phyloP scores from a whole-genome alignment of 331 rosid species.

The Arachis monticola region DNA sequence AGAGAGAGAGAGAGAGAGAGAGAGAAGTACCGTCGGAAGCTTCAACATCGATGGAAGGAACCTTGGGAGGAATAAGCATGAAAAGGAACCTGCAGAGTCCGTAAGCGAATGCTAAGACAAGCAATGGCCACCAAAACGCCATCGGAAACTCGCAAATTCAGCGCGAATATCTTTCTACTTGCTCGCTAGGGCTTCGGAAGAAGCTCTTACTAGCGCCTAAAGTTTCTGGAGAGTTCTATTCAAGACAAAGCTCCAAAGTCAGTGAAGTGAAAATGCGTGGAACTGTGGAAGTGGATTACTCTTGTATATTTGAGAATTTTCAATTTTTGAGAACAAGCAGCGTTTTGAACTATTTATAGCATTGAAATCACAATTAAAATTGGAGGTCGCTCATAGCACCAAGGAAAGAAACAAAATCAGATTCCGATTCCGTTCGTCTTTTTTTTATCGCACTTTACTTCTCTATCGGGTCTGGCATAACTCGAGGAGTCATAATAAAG shows the following conservation, averaged over 20 bases:
- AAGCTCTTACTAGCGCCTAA: neutral
- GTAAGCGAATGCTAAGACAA: conserved; percentile 75
- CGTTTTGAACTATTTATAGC: neutral
- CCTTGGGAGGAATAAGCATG: conserved; percentile 81
- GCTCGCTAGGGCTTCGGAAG: conserved; percentile 8
- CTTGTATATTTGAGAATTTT: neutral
- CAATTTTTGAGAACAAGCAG: neutral
- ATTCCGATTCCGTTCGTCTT: conserved; percentile 26
- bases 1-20: conserved; percentile 24
- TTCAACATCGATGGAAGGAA: conserved; percentile 83
- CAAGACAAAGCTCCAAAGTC: conserved; percentile 6
- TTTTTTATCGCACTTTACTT: conserved; percentile 55
- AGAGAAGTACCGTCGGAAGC: conserved; percentile 67
- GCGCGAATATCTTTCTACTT: neutral
- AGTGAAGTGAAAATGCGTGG: conserved; percentile 22
- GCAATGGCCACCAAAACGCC: conserved; percentile 83
- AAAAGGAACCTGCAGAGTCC: conserved; percentile 76
- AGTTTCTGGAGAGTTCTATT: neutral
- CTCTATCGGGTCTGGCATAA: neutral
- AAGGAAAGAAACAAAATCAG: conserved; percentile 13
- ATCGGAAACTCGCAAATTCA: conserved; percentile 43
- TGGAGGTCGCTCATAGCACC: neutral
- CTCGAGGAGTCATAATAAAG: neutral
- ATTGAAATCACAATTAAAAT: neutral
- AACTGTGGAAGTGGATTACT: neutral